Evolutionary conservation across 257 asterid genomes (phyloP).

Genomic region (Solanum tarapatanum): DNA sequence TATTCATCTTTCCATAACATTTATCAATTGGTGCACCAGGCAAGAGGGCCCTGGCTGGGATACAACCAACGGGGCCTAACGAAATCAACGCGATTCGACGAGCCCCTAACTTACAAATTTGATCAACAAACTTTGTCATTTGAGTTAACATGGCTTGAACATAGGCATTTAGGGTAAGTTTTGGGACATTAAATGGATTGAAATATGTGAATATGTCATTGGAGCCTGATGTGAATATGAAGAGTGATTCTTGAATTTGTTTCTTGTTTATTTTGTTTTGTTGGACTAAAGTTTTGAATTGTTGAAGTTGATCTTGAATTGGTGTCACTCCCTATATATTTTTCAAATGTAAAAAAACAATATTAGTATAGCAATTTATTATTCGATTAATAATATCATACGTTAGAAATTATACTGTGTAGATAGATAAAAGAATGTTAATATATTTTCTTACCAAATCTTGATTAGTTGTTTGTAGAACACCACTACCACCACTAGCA

Average conservation of each 20-base stretch:
- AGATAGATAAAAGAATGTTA: not conserved
- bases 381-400: too few relatives aligned
- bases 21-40: slow-evolving; percentile 39
- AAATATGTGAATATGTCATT: slow-evolving; percentile 1
- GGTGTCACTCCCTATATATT: slow-evolving; percentile 43
- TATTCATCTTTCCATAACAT: slow-evolving; percentile 59
- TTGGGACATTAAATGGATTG: too few relatives aligned
- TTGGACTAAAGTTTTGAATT: slow-evolving; percentile 29
- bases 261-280: slow-evolving; percentile 11
- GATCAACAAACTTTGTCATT: slow-evolving; percentile 14
- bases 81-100: slow-evolving; percentile 38
- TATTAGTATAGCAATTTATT: too few relatives aligned
- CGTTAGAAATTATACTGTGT: not conserved
- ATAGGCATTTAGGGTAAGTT: not conserved
- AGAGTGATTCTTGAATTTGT: slow-evolving; percentile 23
- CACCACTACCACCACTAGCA: slow-evolving; percentile 86
- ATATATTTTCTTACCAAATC: slow-evolving; percentile 25
- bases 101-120: slow-evolving; percentile 41
- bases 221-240: slow-evolving; percentile 56
- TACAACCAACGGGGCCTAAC: slow-evolving; percentile 72
- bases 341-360: not conserved
- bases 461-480: slow-evolving; percentile 40
- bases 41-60: slow-evolving; percentile 44
- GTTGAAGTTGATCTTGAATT: slow-evolving; percentile 42
- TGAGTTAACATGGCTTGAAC: slow-evolving; percentile 39